Conservation (phyloP, 1,284 basidiomycete species). For the Golubevia sp. region DNA sequence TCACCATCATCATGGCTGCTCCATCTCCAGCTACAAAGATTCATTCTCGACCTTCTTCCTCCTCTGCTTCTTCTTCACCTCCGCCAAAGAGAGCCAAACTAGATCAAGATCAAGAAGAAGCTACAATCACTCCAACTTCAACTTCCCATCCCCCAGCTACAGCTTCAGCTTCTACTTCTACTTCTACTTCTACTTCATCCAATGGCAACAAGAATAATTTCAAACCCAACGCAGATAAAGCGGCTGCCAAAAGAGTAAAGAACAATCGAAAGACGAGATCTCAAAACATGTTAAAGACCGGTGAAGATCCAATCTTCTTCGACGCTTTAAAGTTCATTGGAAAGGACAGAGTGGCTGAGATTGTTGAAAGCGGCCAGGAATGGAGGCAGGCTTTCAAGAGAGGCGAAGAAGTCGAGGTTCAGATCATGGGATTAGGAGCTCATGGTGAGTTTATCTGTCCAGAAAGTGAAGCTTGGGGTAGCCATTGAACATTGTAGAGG, state of each 20-base stretch:
- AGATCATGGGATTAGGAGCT: slow-evolving; percentile 45
- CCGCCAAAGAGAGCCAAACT: too few relatives aligned
- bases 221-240: slow-evolving; percentile 16
- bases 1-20: too few relatives aligned
- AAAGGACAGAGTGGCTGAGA: slow-evolving; percentile 26
- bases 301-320: slow-evolving; percentile 51
- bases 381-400: slow-evolving; percentile 32
- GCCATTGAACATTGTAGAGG: not conserved
- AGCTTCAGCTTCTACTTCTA: too few relatives aligned
- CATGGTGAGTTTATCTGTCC: slow-evolving; percentile 26
- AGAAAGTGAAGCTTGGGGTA: not conserved
- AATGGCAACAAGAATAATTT: not conserved
- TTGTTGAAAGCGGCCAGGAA: slow-evolving; percentile 34
- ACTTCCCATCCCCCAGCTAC: too few relatives aligned
- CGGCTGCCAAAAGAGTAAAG: slow-evolving; percentile 32
- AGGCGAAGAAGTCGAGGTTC: slow-evolving; percentile 29
- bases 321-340: slow-evolving; percentile 51
- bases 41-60: too few relatives aligned
- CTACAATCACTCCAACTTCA: too few relatives aligned
- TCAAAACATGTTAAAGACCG: slow-evolving; percentile 43
- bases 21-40: too few relatives aligned
- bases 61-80: too few relatives aligned
- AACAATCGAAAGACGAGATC: slow-evolving; percentile 44
- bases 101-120: too few relatives aligned
- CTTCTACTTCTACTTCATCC: too few relatives aligned